phyloP scores from a whole-genome alignment of 805 yeast genomes.

The Metschnikowia borealis region DNA sequence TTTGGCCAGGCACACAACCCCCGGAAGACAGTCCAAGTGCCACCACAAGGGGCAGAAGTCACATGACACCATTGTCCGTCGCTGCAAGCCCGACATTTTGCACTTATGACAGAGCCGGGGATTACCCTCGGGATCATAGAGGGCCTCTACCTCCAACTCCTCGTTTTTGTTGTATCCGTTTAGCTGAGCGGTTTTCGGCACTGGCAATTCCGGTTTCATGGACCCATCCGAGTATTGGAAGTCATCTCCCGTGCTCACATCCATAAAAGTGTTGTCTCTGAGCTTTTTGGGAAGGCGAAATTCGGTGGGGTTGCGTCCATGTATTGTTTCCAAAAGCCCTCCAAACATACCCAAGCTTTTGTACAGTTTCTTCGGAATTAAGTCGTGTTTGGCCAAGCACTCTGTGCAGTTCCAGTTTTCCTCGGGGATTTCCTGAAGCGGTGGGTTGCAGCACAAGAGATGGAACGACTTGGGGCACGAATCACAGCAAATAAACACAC shows the following conservation, averaged over 20 bases:
- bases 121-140: constrained; percentile 64
- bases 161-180: constrained; percentile 40
- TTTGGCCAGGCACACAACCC: constrained; percentile 70
- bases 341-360: constrained; percentile 46
- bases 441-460: constrained; percentile 88
- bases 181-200: constrained; percentile 29
- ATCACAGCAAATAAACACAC: constrained; percentile 90
- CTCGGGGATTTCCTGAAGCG: constrained; percentile 78
- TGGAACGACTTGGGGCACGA: constrained; percentile 90
- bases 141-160: constrained; percentile 57
- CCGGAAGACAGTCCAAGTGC: constrained; percentile 84
- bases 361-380: constrained; percentile 20
- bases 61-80: constrained; percentile 60
- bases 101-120: constrained; percentile 75
- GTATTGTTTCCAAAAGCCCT: constrained; percentile 62
- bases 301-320: constrained; percentile 45
- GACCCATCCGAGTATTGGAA: constrained; percentile 66
- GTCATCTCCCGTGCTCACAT: constrained; percentile 59
- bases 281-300: constrained; percentile 60
- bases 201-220: constrained; percentile 48
- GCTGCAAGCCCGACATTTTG: constrained; percentile 58
- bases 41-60: constrained; percentile 80
- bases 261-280: constrained; percentile 62
- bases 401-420: constrained; percentile 88
- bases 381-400: constrained; percentile 50